Base-by-base conservation (phyloP, 192 early-diverging fungal species). In the Podila clonocystis region DNA sequence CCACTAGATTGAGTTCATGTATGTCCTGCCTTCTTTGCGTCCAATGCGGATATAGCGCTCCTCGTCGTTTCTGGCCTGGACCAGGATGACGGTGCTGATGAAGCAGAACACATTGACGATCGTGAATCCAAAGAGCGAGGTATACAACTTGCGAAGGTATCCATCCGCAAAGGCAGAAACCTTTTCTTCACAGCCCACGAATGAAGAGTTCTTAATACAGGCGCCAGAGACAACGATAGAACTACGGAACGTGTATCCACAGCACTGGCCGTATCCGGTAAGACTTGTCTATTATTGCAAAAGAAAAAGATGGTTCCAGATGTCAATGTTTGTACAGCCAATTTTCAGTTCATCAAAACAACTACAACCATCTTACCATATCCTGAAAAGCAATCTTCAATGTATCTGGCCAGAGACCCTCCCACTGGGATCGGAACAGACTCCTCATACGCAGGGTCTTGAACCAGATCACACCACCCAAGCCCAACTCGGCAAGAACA, bases 61-160 rank as follows among this genome's bases (percentile, higher is more conserved):
- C 59, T 85, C 84, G 29, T 82, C 84, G 64, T 85, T 85, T 55
- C 73, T 82, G n/a, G 79, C 75, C 65, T 82, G 84, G 33, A 85
- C 71, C 6, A 85, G 45, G 45, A 85, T 82, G 1, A 85, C 61
- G 1, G 74, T 61, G 15, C 61, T 67, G 50, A 85, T 64, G 52
- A 85, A 82, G 26, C 34, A n/a, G 67, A 82, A 67, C 50, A 85
- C 65, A 61, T 82, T 73, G 19, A 74, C 68, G 20, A 72, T 28
- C 7, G 80, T 85, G 63, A 85, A 85, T 45, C 79, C 84, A 55
- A 85, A 85, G 22, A 85, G 66, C 7, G 74, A 72, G 26, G 84
- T 85, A 52, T 71, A 85, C 22, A 85, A 50, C 73, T 78, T 65
- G 33, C 78, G 62, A 30, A 72, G 68, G 36, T 74, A 73, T 1